phyloP scores from a whole-genome alignment of 257 asterid genomes.

The Petunia axillaris region DNA sequence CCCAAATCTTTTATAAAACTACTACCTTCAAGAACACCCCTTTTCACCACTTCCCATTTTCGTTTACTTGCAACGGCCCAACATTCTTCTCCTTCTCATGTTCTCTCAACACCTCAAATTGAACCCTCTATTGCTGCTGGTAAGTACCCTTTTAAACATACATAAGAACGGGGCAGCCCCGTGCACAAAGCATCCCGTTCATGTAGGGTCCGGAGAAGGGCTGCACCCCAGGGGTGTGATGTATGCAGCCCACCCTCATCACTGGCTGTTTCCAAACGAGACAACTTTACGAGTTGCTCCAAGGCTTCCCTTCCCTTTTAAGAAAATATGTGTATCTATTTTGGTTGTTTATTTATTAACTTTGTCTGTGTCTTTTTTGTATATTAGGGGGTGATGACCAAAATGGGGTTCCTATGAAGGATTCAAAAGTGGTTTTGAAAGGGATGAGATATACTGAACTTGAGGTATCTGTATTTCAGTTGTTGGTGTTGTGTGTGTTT shows the following conservation, averaged over 20 bases:
- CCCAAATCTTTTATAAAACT: slow-evolving; percentile 15
- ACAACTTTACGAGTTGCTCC: background rate
- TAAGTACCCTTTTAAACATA: background rate
- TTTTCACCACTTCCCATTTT: slow-evolving; percentile 9
- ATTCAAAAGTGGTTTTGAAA: slow-evolving; percentile 71
- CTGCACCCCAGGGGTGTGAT: background rate
- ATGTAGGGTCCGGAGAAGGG: too few relatives aligned
- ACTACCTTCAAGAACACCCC: background rate
- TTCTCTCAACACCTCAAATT: slow-evolving; percentile 18
- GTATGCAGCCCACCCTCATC: background rate
- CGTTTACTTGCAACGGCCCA: slow-evolving; percentile 26
- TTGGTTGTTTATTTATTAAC: background rate
- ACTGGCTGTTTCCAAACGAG: background rate
- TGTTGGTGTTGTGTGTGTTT: background rate
- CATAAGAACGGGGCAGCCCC: too few relatives aligned
- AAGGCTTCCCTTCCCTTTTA: background rate
- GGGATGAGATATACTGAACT: slow-evolving; percentile 83
- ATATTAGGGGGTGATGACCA: slow-evolving; percentile 40
- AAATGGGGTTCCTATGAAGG: slow-evolving; percentile 37
- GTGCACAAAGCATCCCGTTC: too few relatives aligned
- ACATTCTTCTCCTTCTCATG: slow-evolving; percentile 29
- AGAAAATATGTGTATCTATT: background rate
- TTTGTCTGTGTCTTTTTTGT: slow-evolving; percentile 2
- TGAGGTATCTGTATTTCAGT: slow-evolving; percentile 47
- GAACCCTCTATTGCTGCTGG: slow-evolving; percentile 14